Conservation (phyloP, 345 rosid species). For the Citrus hindsii region DNA sequence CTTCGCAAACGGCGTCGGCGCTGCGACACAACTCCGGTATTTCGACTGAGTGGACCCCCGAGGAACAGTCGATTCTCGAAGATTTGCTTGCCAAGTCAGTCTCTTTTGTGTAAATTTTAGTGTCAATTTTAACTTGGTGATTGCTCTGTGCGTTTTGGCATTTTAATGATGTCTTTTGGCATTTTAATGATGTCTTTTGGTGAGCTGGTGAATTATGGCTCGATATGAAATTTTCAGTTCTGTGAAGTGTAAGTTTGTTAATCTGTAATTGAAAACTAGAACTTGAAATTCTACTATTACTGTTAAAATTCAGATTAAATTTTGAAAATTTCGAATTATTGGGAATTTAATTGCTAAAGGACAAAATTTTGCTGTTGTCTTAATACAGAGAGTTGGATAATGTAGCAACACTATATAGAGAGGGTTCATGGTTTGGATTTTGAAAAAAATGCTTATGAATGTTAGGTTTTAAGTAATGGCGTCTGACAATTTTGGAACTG, state of each 20-base stretch:
- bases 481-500: not conserved
- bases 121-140: not conserved
- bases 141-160: not conserved
- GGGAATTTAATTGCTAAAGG: not conserved
- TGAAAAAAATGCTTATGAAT: no score
- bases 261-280: not conserved
- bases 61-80: slow-evolving; percentile 67
- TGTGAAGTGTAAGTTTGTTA: not conserved
- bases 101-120: not conserved
- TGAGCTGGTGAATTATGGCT: not conserved
- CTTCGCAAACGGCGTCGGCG: slow-evolving; percentile 38
- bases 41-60: slow-evolving; percentile 59
- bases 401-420: not conserved
- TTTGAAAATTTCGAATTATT: not conserved
- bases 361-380: not conserved
- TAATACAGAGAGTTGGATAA: not conserved
- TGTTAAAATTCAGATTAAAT: not conserved
- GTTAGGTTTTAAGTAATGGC: not conserved
- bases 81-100: slow-evolving; percentile 62
- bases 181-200: not conserved
- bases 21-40: slow-evolving; percentile 70
- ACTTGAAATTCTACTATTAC: not conserved
- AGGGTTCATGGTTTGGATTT: not conserved
- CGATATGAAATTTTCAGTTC: not conserved
- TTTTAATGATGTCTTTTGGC: not conserved